These are phyloP conservation scores for Quercus lobata DNA, from an alignment of 331 rosid genomes.

Conservation along the genomic window DNA sequence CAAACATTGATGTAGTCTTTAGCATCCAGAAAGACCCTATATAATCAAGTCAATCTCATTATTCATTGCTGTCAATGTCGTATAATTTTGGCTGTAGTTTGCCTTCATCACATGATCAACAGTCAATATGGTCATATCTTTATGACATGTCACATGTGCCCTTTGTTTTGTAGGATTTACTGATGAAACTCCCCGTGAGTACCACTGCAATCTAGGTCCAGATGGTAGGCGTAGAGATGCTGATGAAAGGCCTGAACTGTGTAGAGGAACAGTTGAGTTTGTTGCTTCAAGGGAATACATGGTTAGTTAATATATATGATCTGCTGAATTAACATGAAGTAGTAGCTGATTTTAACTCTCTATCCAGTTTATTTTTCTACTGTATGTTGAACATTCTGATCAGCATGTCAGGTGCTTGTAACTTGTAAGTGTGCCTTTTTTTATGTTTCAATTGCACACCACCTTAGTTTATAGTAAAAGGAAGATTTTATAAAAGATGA, in stretches of 20 bases:
- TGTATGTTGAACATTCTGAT: no score
- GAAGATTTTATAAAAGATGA: no score
- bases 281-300: constrained; percentile 93
- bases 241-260: constrained; percentile 93
- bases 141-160: constrained; percentile 9
- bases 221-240: constrained; percentile 98
- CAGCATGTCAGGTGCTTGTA: no score
- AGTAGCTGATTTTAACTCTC: no score
- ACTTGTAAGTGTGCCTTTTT: no score
- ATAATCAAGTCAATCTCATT: not conserved
- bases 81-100: constrained; percentile 1
- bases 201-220: constrained; percentile 98
- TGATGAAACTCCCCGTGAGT: constrained; percentile 97
- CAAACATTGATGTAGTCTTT: not conserved
- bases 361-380: no score
- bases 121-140: constrained; percentile 6
- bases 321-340: not conserved
- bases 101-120: not conserved
- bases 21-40: not conserved
- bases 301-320: constrained; percentile 53
- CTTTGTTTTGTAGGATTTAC: constrained; percentile 64
- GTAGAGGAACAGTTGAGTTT: constrained; percentile 97
- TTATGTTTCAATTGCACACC: no score
- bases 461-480: no score
- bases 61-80: not conserved